Conservation (phyloP, 2,329 filamentous ascomycete genomes). For the Cladophialophora chaetospira region DNA sequence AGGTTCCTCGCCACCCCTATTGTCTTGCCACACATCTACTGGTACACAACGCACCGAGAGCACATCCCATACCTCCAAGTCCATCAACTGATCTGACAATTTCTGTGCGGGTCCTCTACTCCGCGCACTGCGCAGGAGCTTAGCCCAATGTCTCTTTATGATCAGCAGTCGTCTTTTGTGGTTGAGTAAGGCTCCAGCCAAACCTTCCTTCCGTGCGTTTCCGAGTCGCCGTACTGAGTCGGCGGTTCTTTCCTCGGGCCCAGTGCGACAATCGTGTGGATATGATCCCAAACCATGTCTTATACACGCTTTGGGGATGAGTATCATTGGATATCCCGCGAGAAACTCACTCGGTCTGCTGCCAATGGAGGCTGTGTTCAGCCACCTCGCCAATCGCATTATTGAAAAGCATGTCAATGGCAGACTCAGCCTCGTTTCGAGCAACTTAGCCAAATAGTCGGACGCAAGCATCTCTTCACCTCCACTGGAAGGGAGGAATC, state of each 20-base stretch:
- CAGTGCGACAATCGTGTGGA: background rate
- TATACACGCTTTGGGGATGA: background rate
- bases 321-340: no score
- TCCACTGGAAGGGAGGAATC: constrained; percentile 24
- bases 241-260: background rate
- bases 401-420: background rate
- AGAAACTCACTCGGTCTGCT: background rate
- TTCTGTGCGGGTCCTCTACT: no score
- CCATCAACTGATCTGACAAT: background rate
- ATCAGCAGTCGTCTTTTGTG: background rate
- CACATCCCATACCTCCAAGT: no score
- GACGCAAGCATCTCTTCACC: constrained; percentile 4
- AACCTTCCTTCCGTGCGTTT: background rate
- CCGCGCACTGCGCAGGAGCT: no score
- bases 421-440: background rate
- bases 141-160: background rate
- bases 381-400: background rate
- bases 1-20: no score
- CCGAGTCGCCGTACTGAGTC: background rate
- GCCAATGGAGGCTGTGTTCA: background rate
- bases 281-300: background rate
- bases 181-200: background rate
- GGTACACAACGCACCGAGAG: no score
- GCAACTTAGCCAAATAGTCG: background rate
- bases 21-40: no score